A percentile compares a stretch with the other conserved stretches of the same genome.
phyloP scores from a whole-genome alignment of 2,329 filamentous ascomycete species.

The Trichophyton benhamiae region DNA sequence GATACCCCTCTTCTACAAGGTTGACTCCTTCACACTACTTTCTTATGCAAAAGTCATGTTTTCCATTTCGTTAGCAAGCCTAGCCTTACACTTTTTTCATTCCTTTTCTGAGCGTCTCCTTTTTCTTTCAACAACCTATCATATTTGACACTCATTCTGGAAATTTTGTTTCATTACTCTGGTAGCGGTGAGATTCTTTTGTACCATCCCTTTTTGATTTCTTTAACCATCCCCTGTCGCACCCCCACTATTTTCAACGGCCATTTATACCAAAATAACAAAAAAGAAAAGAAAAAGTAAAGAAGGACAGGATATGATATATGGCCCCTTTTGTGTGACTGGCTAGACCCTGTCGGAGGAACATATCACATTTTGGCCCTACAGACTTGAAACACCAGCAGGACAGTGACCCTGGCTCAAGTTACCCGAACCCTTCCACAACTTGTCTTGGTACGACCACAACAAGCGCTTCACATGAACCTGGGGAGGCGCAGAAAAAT shows the following conservation, averaged over 20 bases:
- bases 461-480: neutral
- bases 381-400: neutral
- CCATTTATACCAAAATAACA: neutral
- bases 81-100: neutral
- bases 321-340: neutral
- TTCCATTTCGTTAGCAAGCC: neutral
- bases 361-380: neutral
- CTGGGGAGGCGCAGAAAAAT: neutral
- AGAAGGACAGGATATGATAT: neutral
- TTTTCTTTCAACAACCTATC: neutral
- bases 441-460: neutral
- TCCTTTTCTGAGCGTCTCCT: neutral
- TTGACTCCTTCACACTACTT: neutral
- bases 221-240: neutral
- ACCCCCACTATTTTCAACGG: neutral
- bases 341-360: neutral
- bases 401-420: neutral
- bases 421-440: neutral
- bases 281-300: neutral
- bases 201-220: neutral
- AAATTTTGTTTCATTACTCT: neutral
- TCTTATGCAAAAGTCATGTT: neutral
- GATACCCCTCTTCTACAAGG: conserved; percentile 16
- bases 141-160: neutral
- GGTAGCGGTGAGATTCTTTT: neutral